These are phyloP conservation scores for Moniliella sp. DNA, from an alignment of 1,284 basidiomycete species.

Conservation along the genomic window DNA sequence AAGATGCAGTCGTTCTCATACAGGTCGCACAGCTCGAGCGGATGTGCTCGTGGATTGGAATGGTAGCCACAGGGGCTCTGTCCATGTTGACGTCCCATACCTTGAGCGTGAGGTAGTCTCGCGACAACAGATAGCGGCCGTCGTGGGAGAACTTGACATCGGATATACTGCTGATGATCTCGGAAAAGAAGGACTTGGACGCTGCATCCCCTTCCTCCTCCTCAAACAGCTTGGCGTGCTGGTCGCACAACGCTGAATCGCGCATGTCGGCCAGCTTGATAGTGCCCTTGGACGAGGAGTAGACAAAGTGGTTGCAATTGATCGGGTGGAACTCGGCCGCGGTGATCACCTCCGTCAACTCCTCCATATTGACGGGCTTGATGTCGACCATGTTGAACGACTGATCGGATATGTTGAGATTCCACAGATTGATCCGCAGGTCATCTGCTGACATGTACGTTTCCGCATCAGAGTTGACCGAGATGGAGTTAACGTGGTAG, in stretches of 20 bases:
- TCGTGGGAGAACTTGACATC: slow-evolving; percentile 98
- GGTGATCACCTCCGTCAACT: slow-evolving; percentile 96
- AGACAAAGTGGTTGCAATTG: slow-evolving; percentile 97
- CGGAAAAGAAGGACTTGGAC: slow-evolving; percentile 98
- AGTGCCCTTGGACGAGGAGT: slow-evolving; percentile 95
- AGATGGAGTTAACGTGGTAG: slow-evolving; percentile 98
- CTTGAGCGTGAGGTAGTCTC: slow-evolving; percentile 91
- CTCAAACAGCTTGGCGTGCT: slow-evolving; percentile 58
- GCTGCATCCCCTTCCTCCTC: slow-evolving; percentile 96
- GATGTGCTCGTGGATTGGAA: slow-evolving; percentile 93
- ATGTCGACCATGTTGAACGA: slow-evolving; percentile 99
- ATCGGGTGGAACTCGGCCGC: slow-evolving; percentile 94
- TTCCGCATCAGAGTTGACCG: slow-evolving; percentile 96
- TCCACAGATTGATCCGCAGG: slow-evolving; percentile 91
- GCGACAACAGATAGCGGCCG: slow-evolving; percentile 82
- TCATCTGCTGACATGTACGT: slow-evolving; percentile 98
- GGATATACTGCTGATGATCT: slow-evolving; percentile 98
- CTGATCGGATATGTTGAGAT: slow-evolving; percentile 90
- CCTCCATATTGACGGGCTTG: slow-evolving; percentile 97
- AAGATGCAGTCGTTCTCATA: slow-evolving; percentile 99
- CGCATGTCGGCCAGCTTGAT: slow-evolving; percentile 99
- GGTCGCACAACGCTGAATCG: slow-evolving; percentile 85
- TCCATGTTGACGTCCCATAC: slow-evolving; percentile 99
- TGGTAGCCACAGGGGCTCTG: slow-evolving; percentile 80
- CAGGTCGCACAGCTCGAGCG: slow-evolving; percentile 91